Percentiles rank a stretch among this genome's conserved stretches.
Conservation (phyloP, 306 rosid species). For the Fragaria nilgerrensis region DNA sequence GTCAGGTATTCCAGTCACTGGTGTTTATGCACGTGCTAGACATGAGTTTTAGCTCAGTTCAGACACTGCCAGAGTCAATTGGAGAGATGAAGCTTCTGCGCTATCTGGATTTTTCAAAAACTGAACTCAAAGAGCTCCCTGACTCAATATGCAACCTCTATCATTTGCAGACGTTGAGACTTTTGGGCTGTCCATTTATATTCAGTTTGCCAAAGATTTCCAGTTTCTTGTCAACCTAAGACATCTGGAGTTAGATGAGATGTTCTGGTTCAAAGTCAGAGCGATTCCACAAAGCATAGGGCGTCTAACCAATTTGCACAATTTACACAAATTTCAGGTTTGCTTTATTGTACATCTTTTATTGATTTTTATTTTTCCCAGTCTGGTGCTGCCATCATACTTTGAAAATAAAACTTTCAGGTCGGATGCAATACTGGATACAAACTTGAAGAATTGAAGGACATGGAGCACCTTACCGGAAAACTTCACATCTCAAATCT, state of each 20-base stretch:
- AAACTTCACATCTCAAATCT: slow-evolving; percentile 15
- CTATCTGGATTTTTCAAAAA: slow-evolving; percentile 19
- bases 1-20: background rate
- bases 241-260: slow-evolving; percentile 25
- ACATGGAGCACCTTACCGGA: slow-evolving; percentile 13
- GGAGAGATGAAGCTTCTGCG: slow-evolving; percentile 12
- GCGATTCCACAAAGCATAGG: slow-evolving; percentile 5
- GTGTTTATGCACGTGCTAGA: slow-evolving; percentile 3
- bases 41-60: slow-evolving; percentile 21
- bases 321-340: slow-evolving; percentile 15
- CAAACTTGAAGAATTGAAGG: slow-evolving; percentile 19
- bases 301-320: slow-evolving; percentile 10
- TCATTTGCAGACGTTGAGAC: slow-evolving; percentile 21
- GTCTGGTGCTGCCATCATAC: too few relatives aligned
- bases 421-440: slow-evolving; percentile 8
- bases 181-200: slow-evolving; percentile 15
- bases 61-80: slow-evolving; percentile 9
- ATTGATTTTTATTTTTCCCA: too few relatives aligned
- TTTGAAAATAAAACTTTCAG: background rate
- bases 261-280: slow-evolving; percentile 12
- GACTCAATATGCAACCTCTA: slow-evolving; percentile 16
- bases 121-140: slow-evolving; percentile 15
- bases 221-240: slow-evolving; percentile 6
- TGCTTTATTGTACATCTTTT: background rate
- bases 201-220: slow-evolving; percentile 11